These are phyloP conservation scores for Mycena sanguinolenta DNA, from an alignment of 768 basidiomycete species.

Conservation along the genomic window DNA sequence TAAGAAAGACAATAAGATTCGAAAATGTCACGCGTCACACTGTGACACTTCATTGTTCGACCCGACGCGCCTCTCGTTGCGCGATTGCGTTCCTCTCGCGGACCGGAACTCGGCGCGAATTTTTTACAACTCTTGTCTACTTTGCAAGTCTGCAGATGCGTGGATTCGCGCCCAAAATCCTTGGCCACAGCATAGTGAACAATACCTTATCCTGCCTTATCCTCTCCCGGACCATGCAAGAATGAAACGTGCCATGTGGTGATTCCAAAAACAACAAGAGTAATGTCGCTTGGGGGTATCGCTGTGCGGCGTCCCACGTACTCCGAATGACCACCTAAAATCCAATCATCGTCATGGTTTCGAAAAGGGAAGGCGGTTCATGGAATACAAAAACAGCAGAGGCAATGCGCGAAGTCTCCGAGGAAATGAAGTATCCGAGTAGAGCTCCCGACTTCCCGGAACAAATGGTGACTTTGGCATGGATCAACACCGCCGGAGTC, in stretches of 20 bases:
- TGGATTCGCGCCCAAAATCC: background rate
- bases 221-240: constrained; percentile 6
- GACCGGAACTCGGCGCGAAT: too few relatives aligned
- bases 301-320: constrained; percentile 21
- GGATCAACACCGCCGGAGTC: background rate
- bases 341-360: constrained; percentile 11
- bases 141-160: background rate
- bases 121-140: background rate
- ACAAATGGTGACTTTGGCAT: background rate
- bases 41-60: constrained; percentile 4
- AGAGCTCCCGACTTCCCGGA: background rate
- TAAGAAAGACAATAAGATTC: background rate
- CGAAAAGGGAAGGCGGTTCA: background rate
- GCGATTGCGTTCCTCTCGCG: too few relatives aligned
- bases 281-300: background rate
- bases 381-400: background rate
- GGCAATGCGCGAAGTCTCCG: background rate
- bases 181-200: background rate
- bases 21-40: background rate
- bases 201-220: background rate
- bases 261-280: constrained; percentile 24
- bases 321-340: constrained; percentile 19
- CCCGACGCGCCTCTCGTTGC: background rate
- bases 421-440: too few relatives aligned
- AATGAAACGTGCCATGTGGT: constrained; percentile 14